Conservation (phyloP, 805 yeast species). For the Saturnispora bothae region DNA sequence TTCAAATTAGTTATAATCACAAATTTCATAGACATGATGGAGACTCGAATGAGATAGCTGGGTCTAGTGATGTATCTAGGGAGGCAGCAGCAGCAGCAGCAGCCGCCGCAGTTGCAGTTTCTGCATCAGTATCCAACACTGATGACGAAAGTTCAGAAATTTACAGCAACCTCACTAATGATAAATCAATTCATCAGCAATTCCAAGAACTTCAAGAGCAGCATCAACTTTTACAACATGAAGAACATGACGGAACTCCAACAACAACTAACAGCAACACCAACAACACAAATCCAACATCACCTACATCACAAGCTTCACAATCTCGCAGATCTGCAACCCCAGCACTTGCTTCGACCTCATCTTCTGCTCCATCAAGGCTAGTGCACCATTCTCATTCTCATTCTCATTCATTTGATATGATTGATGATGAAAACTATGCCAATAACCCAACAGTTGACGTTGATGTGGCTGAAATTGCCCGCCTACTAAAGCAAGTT, state of each 20-base stretch:
- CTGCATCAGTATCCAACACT: not conserved
- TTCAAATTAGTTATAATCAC: constrained; percentile 30
- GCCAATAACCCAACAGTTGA: constrained; percentile 2
- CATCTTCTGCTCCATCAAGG: not conserved
- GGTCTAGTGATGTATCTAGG: not conserved
- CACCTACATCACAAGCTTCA: not conserved
- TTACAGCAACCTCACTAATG: constrained; percentile 4
- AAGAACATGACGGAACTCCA: constrained; percentile 1
- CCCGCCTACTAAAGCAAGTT: constrained; percentile 12
- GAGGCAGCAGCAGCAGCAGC: not conserved
- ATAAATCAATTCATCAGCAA: constrained; percentile 8
- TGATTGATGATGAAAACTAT: constrained; percentile 2
- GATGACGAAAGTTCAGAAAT: not conserved
- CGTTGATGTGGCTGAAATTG: constrained; percentile 13
- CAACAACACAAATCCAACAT: not conserved
- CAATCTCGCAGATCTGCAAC: not conserved
- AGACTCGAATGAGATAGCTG: not conserved
- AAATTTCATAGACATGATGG: constrained; percentile 24
- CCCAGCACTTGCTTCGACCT: not conserved
- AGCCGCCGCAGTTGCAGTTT: not conserved
- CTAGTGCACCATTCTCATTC: not conserved
- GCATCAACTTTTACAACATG: constrained; percentile 7
- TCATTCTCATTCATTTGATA: constrained; percentile 4
- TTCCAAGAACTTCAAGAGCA: constrained; percentile 8
- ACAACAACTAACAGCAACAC: not conserved